A percentile compares a stretch with the other conserved stretches of the same genome.
phyloP scores from a whole-genome alignment of 306 rosid genomes.

The Cucurbita ficifolia region DNA sequence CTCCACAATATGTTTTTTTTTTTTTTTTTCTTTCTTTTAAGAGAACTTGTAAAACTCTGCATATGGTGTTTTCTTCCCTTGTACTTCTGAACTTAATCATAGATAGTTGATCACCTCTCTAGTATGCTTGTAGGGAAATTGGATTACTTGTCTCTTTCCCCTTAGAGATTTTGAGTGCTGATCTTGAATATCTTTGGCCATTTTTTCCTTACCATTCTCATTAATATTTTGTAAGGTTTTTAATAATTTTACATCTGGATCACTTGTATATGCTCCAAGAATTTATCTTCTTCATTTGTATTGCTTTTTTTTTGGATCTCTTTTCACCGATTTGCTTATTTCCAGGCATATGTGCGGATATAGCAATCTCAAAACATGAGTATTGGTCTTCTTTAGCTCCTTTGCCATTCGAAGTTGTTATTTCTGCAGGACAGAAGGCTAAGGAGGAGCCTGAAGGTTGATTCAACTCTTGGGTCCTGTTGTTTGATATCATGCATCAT shows the following conservation, averaged over 20 bases:
- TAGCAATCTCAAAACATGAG: conserved; percentile 64
- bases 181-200: neutral
- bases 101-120: neutral
- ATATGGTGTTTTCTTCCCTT: neutral
- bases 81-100: neutral
- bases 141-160: neutral
- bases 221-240: neutral
- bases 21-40: neutral
- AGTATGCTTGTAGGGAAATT: neutral
- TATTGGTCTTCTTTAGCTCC: conserved; percentile 94
- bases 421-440: conserved; percentile 97
- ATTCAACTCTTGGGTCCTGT: neutral
- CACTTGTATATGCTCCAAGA: neutral
- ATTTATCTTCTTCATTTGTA: neutral
- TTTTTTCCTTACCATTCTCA: neutral
- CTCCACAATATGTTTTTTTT: too few relatives aligned
- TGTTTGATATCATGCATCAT: neutral
- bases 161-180: neutral
- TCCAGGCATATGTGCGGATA: conserved; percentile 77
- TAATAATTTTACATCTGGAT: neutral
- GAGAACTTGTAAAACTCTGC: neutral
- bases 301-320: neutral
- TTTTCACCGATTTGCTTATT: conserved; percentile 6
- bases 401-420: conserved; percentile 81
- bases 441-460: conserved; percentile 76